Base-by-base conservation (phyloP, 2,329 filamentous ascomycete genomes). In the Penicillium sp. region DNA sequence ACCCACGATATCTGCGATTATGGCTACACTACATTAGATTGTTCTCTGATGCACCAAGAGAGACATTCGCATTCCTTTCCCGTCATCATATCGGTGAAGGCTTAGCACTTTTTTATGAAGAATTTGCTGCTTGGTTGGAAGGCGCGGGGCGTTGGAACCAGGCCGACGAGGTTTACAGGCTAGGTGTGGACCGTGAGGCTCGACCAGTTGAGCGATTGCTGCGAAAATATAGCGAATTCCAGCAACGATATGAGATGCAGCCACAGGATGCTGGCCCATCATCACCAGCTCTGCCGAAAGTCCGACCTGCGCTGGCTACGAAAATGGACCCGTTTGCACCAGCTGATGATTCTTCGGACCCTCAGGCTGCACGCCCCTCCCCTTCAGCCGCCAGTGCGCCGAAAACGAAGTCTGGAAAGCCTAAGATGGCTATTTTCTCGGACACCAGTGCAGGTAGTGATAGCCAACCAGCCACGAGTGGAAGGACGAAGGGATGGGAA, bases 11-110 rank as follows among this genome's bases (percentile, higher is more conserved):
- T 72, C 77, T 99, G 54, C 93, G 90, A 73, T 74, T 99, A 49
- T 99, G 94, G 94, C 81, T 97, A 27, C 87, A 92, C 68, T 99
- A 97, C 74, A 95, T 97, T 67, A 84, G 88, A 49, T 85, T 97
- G 66, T 97, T 97, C 75, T 89, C 90, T 4, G 94, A 97, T 70
- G 82, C 90, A n/a, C 92, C 93, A 2, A 87, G 93, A 50, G 94
- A 99, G 75, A 91, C 89, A 0, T 99, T 92, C 71, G 86, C 94
- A 45, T 99, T 95, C 69, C 81, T 99, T 33, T 88, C 93, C 12
- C 89, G 92, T 49, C 92, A 99, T 70, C 83, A 82, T 59, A 90
- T 99, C 57, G 94, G 93, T 57, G 92, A 97, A 68, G 80, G 82
- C 0, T 82, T 99, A 2, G 94, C 94, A 1, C 79, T 97, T 3